These are phyloP conservation scores for Xylaria sp. DNA, from an alignment of 2,329 filamentous ascomycete species.

Conservation along the genomic window DNA sequence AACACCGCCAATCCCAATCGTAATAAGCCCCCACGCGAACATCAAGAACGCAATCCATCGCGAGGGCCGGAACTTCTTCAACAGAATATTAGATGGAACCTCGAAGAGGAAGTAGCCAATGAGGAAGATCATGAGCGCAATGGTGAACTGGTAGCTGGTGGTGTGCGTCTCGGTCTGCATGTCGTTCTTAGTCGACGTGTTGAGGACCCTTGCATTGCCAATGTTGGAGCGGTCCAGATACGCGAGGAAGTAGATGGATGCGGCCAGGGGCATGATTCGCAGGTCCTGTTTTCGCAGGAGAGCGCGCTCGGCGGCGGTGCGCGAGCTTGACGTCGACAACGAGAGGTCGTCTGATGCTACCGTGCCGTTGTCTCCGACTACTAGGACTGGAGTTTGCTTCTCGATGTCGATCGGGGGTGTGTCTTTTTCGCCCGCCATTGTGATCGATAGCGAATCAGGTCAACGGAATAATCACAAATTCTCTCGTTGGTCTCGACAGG, in stretches of 20 bases:
- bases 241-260: constrained; percentile 50
- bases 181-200: constrained; percentile 33
- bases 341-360: neutral
- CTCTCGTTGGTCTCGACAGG: too few relatives aligned
- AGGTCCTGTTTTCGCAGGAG: constrained; percentile 43
- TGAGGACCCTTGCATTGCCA: constrained; percentile 38
- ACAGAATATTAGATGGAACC: constrained; percentile 60
- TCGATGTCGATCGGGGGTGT: constrained; percentile 21
- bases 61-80: constrained; percentile 58
- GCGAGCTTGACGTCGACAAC: too few relatives aligned
- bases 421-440: constrained; percentile 22
- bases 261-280: constrained; percentile 49
- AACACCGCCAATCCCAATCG: constrained; percentile 60
- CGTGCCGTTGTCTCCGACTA: constrained; percentile 16
- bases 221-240: constrained; percentile 55
- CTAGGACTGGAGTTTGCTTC: constrained; percentile 22
- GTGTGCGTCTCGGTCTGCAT: constrained; percentile 33
- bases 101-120: constrained; percentile 47
- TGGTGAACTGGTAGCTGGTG: constrained; percentile 30
- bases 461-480: too few relatives aligned
- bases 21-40: constrained; percentile 61
- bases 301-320: constrained; percentile 20
- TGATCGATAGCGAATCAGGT: neutral
- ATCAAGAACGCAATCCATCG: constrained; percentile 63
- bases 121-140: constrained; percentile 36